Evolutionary conservation across 441 rosid species (phyloP).

Genomic region (Melastoma candidum): DNA sequence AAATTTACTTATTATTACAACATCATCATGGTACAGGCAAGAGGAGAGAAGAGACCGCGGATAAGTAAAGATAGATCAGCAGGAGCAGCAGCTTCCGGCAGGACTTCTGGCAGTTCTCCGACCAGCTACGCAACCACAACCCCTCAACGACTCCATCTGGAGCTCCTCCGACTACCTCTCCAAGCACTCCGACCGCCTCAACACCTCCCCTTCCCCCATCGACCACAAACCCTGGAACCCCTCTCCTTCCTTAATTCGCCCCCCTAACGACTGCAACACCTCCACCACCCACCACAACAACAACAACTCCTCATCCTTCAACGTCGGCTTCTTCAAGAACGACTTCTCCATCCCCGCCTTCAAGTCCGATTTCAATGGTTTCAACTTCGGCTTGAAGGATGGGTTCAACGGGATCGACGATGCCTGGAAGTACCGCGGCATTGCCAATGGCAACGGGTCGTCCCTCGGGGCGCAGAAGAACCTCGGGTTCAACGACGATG

Average conservation of each 20-base stretch:
- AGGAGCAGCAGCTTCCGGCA: slow-evolving; percentile 7
- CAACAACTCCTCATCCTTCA: background rate
- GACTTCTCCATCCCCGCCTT: no score
- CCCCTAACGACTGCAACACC: no score
- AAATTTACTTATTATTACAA: no score
- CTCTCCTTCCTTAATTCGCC: background rate
- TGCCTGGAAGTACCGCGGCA: slow-evolving; percentile 1
- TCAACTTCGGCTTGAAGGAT: slow-evolving; percentile 22
- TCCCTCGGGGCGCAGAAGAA: slow-evolving; percentile 27
- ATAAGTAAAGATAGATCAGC: no score
- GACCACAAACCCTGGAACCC: no score
- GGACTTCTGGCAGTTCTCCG: slow-evolving; percentile 20
- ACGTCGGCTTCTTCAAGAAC: no score
- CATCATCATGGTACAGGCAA: no score
- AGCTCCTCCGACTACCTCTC: slow-evolving; percentile 11
- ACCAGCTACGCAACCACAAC: slow-evolving; percentile 16
- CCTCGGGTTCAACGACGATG: slow-evolving; percentile 34
- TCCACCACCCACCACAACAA: no score
- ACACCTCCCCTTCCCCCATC: slow-evolving; percentile 22
- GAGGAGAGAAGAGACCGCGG: no score
- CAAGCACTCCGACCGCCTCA: slow-evolving; percentile 10
- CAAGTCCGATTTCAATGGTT: slow-evolving; percentile 5
- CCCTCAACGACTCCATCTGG: slow-evolving; percentile 19
- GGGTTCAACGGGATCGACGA: slow-evolving; percentile 2
- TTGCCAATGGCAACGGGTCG: background rate